Conservation (phyloP, 2,329 filamentous ascomycete species). For the Aspergillus brunneoviolaceus region DNA sequence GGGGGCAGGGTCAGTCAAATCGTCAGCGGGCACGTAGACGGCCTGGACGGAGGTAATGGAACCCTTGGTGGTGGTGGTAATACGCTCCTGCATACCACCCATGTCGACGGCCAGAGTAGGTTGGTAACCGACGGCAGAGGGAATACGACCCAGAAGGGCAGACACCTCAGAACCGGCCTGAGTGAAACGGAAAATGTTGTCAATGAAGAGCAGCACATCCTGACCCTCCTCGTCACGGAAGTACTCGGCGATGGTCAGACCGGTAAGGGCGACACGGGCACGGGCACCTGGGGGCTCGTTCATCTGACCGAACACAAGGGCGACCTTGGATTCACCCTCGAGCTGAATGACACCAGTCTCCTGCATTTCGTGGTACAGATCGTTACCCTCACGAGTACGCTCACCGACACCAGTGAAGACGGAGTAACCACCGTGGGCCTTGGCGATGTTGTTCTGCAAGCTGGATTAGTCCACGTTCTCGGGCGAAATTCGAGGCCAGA, state of each 20-base stretch:
- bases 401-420: constrained; percentile 99
- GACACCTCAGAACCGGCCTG: constrained; percentile 99
- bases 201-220: constrained; percentile 99
- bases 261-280: constrained; percentile 98
- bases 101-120: constrained; percentile 98
- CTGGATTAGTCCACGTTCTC: neutral
- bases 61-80: constrained; percentile 98
- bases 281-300: constrained; percentile 99
- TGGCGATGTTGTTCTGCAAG: constrained; percentile 94
- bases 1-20: constrained; percentile 99
- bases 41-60: constrained; percentile 99
- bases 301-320: constrained; percentile 99
- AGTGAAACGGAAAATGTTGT: constrained; percentile 99
- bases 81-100: constrained; percentile 99
- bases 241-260: constrained; percentile 67
- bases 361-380: constrained; percentile 99
- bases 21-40: constrained; percentile 99
- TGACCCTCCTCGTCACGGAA: constrained; percentile 81
- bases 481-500: too few relatives aligned
- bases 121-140: constrained; percentile 99
- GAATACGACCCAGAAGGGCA: constrained; percentile 98
- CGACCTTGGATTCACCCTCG: constrained; percentile 99
- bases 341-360: constrained; percentile 99
- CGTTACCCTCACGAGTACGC: constrained; percentile 99
- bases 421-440: constrained; percentile 99